These are phyloP conservation scores for Gyromitra esculenta DNA, from an alignment of 2,329 filamentous ascomycete genomes.

Conservation along the genomic window DNA sequence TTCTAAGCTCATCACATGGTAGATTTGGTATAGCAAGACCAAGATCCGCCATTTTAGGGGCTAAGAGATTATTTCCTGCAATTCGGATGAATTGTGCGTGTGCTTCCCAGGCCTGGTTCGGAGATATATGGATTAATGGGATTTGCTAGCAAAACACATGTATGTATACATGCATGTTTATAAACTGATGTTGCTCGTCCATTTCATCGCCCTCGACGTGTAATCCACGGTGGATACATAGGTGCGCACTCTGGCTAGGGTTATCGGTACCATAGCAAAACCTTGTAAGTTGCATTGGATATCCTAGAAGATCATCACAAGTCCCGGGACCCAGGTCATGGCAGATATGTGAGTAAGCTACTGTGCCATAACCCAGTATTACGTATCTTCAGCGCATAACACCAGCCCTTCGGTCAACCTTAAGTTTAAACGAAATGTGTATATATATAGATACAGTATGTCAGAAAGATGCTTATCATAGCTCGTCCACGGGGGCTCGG, in stretches of 20 bases:
- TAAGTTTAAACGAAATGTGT: neutral
- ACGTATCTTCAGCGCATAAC: no score
- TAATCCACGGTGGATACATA: neutral
- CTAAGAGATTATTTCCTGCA: no score
- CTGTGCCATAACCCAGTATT: neutral
- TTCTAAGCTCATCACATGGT: no score
- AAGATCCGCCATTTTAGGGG: no score
- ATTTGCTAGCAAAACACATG: no score
- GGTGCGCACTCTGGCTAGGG: neutral
- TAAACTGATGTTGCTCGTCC: no score
- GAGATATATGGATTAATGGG: no score
- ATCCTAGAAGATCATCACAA: neutral
- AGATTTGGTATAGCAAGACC: no score
- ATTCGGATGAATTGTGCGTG: no score
- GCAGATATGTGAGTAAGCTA: neutral
- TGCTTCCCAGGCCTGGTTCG: no score
- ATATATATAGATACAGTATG: neutral
- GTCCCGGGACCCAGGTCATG: slow-evolving; percentile 9
- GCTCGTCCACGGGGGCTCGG: neutral
- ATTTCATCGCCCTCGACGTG: neutral
- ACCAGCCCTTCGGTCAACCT: neutral
- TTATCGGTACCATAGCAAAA: neutral
- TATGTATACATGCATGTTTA: no score
- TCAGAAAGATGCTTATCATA: no score
- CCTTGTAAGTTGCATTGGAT: neutral